Base-by-base conservation (phyloP, 805 yeast genomes). In the Clavispora asparagi region DNA sequence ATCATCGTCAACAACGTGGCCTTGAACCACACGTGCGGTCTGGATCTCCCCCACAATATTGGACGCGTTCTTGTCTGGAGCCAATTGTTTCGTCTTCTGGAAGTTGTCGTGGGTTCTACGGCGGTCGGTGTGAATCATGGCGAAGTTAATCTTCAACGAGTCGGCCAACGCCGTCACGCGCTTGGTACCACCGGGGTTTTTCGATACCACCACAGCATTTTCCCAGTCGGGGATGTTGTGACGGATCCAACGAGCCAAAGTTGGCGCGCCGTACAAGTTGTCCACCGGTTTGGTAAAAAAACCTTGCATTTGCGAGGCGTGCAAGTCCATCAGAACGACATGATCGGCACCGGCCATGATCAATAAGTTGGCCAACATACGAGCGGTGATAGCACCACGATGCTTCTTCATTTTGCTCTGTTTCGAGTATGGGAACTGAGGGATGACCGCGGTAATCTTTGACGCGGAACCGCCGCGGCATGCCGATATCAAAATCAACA, bases 261-360 rank as follows among this genome's bases (percentile, higher is more conserved):
- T 87, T 41, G 99, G 99, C 2, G 96, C 97, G 26, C 97, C 97
- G 60, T 89, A 90, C 49, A 94, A 72, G 66, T 94, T 94, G 67
- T 94, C 99, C 26, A 94, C 99, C 0, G 99, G 99, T 58, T 90
- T 91, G 30, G 95, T 79, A 73, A 94, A 94, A 63, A 94, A 94
- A 12, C 99, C 99, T 73, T 94, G 99, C 99, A 94, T 94, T 70
- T 94, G 99, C 31, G 96, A 83, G 26, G 99, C 99, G 58, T 82
- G 87, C 55, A 94, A 73, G 63, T 94, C 99, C 97, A 94, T 91
- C 3, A 97, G 88, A 35, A 94, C 92, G 47, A 94, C 95, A 67
- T 94, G 99, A 68, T 94, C 98, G 25, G 98, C 99, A 56, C 99
- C 99, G 4, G 99, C 98, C 95, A 94, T 95, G 47, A 90, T 82